These are phyloP conservation scores for Fraxinus americana DNA, from an alignment of 257 asterid genomes.

Conservation along the genomic window DNA sequence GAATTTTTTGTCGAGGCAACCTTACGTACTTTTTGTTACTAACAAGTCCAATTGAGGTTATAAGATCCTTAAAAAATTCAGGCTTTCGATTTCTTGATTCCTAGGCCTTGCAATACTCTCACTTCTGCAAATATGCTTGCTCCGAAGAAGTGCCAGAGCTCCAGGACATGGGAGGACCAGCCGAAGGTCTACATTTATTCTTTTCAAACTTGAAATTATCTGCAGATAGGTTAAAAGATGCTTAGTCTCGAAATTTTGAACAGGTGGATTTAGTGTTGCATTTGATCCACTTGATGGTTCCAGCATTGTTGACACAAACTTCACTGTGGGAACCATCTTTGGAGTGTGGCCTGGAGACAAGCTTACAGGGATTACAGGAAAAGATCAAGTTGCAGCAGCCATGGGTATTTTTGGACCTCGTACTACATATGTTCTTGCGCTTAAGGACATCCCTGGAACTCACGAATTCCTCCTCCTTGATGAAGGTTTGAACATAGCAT, in stretches of 20 bases:
- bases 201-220: neutral
- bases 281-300: constrained; percentile 97
- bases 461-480: constrained; percentile 97
- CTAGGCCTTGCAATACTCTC: constrained; percentile 96
- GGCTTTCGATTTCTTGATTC: constrained; percentile 2
- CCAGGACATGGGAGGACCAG: constrained; percentile 97
- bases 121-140: constrained; percentile 94
- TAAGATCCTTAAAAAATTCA: neutral
- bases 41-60: neutral
- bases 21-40: neutral
- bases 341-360: constrained; percentile 99
- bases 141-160: constrained; percentile 99
- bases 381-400: constrained; percentile 97
- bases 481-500: constrained; percentile 56
- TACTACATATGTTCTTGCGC: constrained; percentile 92
- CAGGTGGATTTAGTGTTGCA: constrained; percentile 98
- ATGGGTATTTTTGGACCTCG: constrained; percentile 98
- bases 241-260: neutral
- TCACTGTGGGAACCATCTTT: constrained; percentile 93
- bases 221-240: neutral
- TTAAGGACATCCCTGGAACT: constrained; percentile 88
- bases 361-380: constrained; percentile 84
- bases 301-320: constrained; percentile 95
- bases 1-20: neutral
- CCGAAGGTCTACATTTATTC: constrained; percentile 55